These are phyloP conservation scores for Lizonia empirigonia DNA, from an alignment of 2,329 filamentous ascomycete species.

Conservation along the genomic window DNA sequence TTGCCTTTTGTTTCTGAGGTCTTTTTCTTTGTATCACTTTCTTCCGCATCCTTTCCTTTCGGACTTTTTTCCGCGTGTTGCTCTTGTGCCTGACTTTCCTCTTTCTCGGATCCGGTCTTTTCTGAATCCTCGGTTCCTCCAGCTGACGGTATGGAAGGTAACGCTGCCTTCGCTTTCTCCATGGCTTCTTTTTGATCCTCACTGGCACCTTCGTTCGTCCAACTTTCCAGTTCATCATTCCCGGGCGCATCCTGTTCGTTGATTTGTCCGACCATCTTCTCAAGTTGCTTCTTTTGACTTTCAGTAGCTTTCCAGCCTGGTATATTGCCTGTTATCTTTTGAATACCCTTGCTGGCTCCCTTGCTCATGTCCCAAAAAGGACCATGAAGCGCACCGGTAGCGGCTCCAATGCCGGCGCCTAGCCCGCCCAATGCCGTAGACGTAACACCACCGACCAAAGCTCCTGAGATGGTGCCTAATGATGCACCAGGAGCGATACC, in stretches of 20 bases:
- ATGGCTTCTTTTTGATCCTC: constrained; percentile 16
- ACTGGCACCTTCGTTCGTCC: constrained; percentile 18
- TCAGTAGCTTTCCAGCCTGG: constrained; percentile 27
- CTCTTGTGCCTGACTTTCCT: background rate
- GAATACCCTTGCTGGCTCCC: constrained; percentile 24
- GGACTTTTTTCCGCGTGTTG: background rate
- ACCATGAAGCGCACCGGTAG: constrained; percentile 25
- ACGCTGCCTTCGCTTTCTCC: constrained; percentile 16
- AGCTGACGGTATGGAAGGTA: constrained; percentile 14
- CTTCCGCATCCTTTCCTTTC: background rate
- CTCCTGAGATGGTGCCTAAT: constrained; percentile 27
- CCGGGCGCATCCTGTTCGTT: constrained; percentile 24
- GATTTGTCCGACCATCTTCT: constrained; percentile 29
- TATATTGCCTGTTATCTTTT: constrained; percentile 22
- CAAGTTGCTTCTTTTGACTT: constrained; percentile 24
- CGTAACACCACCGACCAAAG: constrained; percentile 28
- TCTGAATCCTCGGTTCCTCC: background rate
- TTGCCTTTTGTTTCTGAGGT: background rate
- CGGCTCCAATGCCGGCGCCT: constrained; percentile 26
- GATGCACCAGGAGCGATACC: constrained; percentile 29
- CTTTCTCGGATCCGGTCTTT: background rate
- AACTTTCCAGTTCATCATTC: constrained; percentile 23
- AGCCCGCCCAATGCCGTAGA: constrained; percentile 27
- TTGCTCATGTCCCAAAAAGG: constrained; percentile 21
- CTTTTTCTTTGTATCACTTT: background rate